Conservation (phyloP, 2,329 filamentous ascomycete species). For the Plenodomus tracheiphilus region DNA sequence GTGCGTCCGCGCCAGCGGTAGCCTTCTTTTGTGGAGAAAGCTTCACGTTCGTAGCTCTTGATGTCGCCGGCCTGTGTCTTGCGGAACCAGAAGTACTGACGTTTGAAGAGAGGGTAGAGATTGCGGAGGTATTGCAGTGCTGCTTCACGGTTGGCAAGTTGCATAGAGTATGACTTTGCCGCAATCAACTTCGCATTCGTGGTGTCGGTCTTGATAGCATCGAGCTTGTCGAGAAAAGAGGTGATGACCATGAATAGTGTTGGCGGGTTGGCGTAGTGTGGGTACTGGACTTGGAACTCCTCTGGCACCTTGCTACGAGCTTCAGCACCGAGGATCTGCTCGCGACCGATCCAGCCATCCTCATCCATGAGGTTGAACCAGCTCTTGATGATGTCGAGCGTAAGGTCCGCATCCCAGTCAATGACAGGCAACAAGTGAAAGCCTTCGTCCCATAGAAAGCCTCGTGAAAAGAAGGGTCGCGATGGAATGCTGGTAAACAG, state of each 20-base stretch:
- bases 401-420: slow-evolving; percentile 91
- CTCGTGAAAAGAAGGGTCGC: slow-evolving; percentile 91
- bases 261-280: slow-evolving; percentile 95
- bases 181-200: slow-evolving; percentile 40
- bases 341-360: slow-evolving; percentile 95
- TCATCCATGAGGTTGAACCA: slow-evolving; percentile 97
- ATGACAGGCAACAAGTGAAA: slow-evolving; percentile 90
- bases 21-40: slow-evolving; percentile 85
- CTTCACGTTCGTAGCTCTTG: slow-evolving; percentile 86
- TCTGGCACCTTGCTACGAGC: slow-evolving; percentile 91
- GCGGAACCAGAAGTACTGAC: slow-evolving; percentile 93
- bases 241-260: slow-evolving; percentile 91
- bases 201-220: slow-evolving; percentile 47
- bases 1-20: slow-evolving; percentile 96
- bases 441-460: slow-evolving; percentile 97
- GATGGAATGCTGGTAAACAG: slow-evolving; percentile 92
- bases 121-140: slow-evolving; percentile 72
- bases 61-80: slow-evolving; percentile 89
- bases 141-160: slow-evolving; percentile 68
- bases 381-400: slow-evolving; percentile 81
- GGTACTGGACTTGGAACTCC: slow-evolving; percentile 95
- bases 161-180: slow-evolving; percentile 59
- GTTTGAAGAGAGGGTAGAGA: slow-evolving; percentile 83
- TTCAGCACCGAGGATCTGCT: slow-evolving; percentile 91
- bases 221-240: slow-evolving; percentile 77